A percentile compares a stretch with the other conserved stretches of the same genome.
These are phyloP conservation scores for Sclerotinia glacialis DNA, from an alignment of 2,329 filamentous ascomycete species.

Conservation along the genomic window DNA sequence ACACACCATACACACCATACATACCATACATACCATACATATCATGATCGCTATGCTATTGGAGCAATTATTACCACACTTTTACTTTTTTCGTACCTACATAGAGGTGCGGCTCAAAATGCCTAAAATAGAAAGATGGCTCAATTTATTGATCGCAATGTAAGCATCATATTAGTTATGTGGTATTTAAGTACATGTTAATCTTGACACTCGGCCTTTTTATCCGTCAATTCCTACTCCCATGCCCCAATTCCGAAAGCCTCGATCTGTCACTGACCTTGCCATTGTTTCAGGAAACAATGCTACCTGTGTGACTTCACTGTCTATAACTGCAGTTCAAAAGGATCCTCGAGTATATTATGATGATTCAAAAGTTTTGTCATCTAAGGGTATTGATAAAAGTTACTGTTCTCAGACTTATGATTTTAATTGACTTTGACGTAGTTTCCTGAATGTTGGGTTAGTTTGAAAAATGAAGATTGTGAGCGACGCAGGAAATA, in stretches of 20 bases:
- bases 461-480: conserved; percentile 23
- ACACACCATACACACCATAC: no score
- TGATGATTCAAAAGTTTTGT: conserved; percentile 14
- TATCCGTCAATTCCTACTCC: conserved; percentile 5
- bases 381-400: conserved; percentile 16
- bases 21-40: no score
- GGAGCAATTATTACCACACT: background rate
- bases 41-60: no score
- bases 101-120: background rate
- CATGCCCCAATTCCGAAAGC: background rate
- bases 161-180: conserved; percentile 20
- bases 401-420: background rate
- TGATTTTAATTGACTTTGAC: conserved; percentile 43
- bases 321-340: background rate
- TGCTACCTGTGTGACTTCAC: background rate
- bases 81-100: background rate
- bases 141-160: conserved; percentile 6
- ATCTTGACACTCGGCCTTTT: background rate
- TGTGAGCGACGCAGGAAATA: background rate
- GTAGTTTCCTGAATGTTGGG: conserved; percentile 47
- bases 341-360: conserved; percentile 1
- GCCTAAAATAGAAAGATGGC: background rate
- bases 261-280: background rate
- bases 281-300: background rate
- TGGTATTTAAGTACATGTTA: conserved; percentile 19